Evolutionary conservation across 768 basidiomycete species (phyloP).

Genomic region (Mycena haematopus): DNA sequence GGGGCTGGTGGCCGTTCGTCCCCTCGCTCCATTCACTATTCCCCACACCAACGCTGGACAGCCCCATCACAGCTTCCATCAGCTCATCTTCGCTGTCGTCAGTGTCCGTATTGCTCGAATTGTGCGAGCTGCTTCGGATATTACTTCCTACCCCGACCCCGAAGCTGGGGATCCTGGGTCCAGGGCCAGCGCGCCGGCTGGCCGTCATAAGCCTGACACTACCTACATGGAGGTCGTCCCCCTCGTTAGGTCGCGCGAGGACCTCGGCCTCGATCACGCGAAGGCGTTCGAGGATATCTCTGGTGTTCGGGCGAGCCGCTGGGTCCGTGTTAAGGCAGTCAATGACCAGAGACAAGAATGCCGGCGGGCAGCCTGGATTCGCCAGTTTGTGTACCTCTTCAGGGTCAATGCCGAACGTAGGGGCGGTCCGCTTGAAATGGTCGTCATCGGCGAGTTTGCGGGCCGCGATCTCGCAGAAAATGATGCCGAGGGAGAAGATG

Average conservation of each 20-base stretch:
- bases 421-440: constrained; percentile 78
- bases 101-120: constrained; percentile 58
- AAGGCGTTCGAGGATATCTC: constrained; percentile 80
- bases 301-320: constrained; percentile 71
- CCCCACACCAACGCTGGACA: constrained; percentile 56
- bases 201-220: constrained; percentile 85
- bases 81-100: constrained; percentile 70
- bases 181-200: constrained; percentile 60
- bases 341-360: constrained; percentile 77
- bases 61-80: constrained; percentile 60
- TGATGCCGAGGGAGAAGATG: constrained; percentile 91
- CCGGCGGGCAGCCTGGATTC: constrained; percentile 77
- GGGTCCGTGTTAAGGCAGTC: constrained; percentile 79
- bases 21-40: constrained; percentile 53
- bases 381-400: constrained; percentile 74
- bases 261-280: constrained; percentile 86
- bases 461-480: constrained; percentile 90
- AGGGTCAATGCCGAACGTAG: constrained; percentile 77
- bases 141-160: constrained; percentile 73
- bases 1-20: constrained; percentile 57
- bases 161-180: constrained; percentile 88
- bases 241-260: constrained; percentile 65
- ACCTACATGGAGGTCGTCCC: constrained; percentile 79
- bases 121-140: constrained; percentile 46
- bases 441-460: constrained; percentile 85